Conservation (phyloP, 2,329 filamentous ascomycete genomes). For the Neofusicoccum laricinum region DNA sequence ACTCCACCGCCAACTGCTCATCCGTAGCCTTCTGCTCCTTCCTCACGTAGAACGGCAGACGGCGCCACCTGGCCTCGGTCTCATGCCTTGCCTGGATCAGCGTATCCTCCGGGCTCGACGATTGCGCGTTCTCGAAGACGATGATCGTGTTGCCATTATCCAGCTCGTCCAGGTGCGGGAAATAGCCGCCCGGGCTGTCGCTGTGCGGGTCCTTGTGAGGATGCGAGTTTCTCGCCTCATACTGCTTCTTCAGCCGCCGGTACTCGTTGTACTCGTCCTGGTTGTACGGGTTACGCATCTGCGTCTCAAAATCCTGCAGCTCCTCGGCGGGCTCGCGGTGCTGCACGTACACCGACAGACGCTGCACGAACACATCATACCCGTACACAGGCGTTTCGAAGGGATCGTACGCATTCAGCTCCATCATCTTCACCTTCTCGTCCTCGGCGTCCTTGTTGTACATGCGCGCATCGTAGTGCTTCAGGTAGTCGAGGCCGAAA, state of each 20-base stretch:
- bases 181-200: slow-evolving; percentile 25
- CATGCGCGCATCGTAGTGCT: slow-evolving; percentile 38
- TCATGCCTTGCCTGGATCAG: slow-evolving; percentile 50
- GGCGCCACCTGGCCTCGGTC: slow-evolving; percentile 52
- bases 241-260: slow-evolving; percentile 28
- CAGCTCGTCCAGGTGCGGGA: slow-evolving; percentile 41
- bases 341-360: slow-evolving; percentile 51
- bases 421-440: slow-evolving; percentile 45
- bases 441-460: slow-evolving; percentile 20
- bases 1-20: slow-evolving; percentile 44
- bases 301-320: slow-evolving; percentile 28
- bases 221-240: background rate
- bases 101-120: slow-evolving; percentile 47
- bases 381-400: slow-evolving; percentile 43
- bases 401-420: slow-evolving; percentile 49
- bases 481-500: slow-evolving; percentile 53
- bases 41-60: slow-evolving; percentile 50
- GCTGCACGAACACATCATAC: slow-evolving; percentile 51
- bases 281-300: slow-evolving; percentile 47
- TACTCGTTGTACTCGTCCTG: slow-evolving; percentile 35
- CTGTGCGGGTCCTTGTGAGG: background rate
- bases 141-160: slow-evolving; percentile 53
- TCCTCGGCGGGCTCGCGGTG: slow-evolving; percentile 33
- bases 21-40: slow-evolving; percentile 44
- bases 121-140: slow-evolving; percentile 52